A percentile compares a stretch with the other conserved stretches of the same genome.
These are phyloP conservation scores for Abrus precatorius DNA, from an alignment of 306 rosid species.

Conservation along the genomic window DNA sequence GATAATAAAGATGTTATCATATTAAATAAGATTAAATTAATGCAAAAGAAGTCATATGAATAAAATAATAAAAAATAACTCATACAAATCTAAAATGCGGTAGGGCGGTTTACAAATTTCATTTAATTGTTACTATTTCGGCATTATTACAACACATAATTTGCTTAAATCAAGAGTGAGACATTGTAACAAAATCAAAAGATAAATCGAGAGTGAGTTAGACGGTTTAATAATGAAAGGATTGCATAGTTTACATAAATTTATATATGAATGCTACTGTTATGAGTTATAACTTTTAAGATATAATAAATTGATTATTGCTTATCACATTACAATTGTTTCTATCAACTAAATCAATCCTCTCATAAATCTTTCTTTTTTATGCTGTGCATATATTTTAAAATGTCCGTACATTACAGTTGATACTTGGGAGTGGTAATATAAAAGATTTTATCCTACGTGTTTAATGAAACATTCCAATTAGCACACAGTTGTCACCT, in stretches of 20 bases:
- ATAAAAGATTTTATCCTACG: background rate
- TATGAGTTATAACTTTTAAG: too few relatives aligned
- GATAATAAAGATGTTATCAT: too few relatives aligned
- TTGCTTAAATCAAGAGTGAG: too few relatives aligned
- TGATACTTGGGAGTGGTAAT: background rate
- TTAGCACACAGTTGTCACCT: slow-evolving; percentile 22
- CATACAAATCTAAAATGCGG: too few relatives aligned
- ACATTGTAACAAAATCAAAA: too few relatives aligned
- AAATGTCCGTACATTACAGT: background rate
- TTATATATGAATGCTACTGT: background rate
- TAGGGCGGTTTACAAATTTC: background rate
- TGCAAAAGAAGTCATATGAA: too few relatives aligned
- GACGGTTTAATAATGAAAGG: too few relatives aligned
- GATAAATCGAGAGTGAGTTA: too few relatives aligned
- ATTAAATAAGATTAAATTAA: too few relatives aligned
- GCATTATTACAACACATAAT: too few relatives aligned
- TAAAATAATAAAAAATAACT: too few relatives aligned
- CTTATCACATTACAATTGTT: background rate
- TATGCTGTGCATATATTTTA: background rate
- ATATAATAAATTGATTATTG: background rate
- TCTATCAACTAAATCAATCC: background rate
- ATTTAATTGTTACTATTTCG: background rate
- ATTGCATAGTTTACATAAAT: too few relatives aligned
- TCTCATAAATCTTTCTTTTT: background rate
- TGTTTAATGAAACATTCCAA: background rate